phyloP scores from a whole-genome alignment of 805 yeast genomes.

The Saccharomycopsis fodiens region DNA sequence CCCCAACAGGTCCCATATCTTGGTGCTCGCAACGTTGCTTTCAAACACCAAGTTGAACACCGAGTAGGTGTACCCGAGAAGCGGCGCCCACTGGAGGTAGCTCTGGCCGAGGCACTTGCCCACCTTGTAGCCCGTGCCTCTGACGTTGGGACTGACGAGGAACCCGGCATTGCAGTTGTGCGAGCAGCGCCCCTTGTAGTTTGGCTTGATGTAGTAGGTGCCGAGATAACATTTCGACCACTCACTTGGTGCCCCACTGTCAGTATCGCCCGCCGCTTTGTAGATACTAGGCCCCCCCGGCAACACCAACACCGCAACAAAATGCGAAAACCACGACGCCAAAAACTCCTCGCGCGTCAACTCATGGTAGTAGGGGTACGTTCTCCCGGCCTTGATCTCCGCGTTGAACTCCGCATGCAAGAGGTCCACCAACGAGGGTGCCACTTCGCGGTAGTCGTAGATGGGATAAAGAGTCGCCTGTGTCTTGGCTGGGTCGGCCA shows the following conservation, averaged over 20 bases:
- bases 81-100: conserved; percentile 67
- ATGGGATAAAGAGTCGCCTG: conserved; percentile 58
- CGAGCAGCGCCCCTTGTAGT: conserved; percentile 75
- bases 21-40: conserved; percentile 65
- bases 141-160: conserved; percentile 46
- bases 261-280: not conserved
- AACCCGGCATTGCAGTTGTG: conserved; percentile 89
- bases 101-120: conserved; percentile 64
- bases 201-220: conserved; percentile 76
- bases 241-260: not conserved
- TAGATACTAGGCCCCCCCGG: conserved; percentile 27
- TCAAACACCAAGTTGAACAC: conserved; percentile 85
- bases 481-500: conserved; percentile 34
- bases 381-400: conserved; percentile 64
- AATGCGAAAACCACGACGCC: conserved; percentile 61
- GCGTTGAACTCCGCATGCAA: conserved; percentile 48
- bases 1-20: conserved; percentile 79
- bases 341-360: conserved; percentile 42
- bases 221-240: conserved; percentile 56
- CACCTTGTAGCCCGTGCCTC: conserved; percentile 52
- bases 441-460: conserved; percentile 39
- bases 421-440: conserved; percentile 39
- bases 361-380: conserved; percentile 55
- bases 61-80: conserved; percentile 71
- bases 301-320: conserved; percentile 53